Percentiles rank a stretch among this genome's conserved stretches.
Conservation (phyloP, 1,284 basidiomycete species). For the Malassezia japonica region DNA sequence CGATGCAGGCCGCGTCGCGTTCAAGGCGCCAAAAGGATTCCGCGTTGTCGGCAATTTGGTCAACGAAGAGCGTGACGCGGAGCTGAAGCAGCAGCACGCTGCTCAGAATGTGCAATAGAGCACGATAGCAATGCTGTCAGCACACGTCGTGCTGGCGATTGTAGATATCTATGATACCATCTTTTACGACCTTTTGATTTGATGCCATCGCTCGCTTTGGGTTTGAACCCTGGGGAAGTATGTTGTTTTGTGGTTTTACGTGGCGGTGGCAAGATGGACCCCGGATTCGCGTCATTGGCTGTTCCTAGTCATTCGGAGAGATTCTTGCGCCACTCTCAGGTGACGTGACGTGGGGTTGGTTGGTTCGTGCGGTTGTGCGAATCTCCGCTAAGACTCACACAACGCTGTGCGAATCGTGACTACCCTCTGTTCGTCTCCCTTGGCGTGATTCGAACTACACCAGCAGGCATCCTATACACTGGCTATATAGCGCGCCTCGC, state of each 20-base stretch:
- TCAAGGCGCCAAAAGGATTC: slow-evolving; percentile 44
- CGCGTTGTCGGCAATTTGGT: slow-evolving; percentile 40
- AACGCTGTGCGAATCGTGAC: too few species aligned
- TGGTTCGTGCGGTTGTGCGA: background rate
- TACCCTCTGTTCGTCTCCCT: too few species aligned
- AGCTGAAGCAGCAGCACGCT: background rate
- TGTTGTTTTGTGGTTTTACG: too few species aligned
- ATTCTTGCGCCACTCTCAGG: slow-evolving; percentile 2
- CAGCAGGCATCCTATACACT: too few species aligned
- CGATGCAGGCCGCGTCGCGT: slow-evolving; percentile 35
- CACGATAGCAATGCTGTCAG: background rate
- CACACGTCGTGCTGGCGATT: background rate
- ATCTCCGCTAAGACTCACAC: too few species aligned
- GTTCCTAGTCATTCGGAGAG: background rate
- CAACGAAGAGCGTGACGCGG: slow-evolving; percentile 30
- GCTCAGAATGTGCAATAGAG: background rate
- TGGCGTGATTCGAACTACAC: too few species aligned
- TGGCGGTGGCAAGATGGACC: too few species aligned
- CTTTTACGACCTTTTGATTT: background rate
- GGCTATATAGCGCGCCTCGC: too few species aligned
- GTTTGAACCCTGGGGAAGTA: too few species aligned
- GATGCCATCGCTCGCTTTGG: background rate
- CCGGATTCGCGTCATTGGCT: background rate
- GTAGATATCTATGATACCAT: background rate
- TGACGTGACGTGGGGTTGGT: background rate